Percentiles rank a stretch among this genome's conserved stretches.
Conservation (phyloP, 2,329 filamentous ascomycete species). For the Stenocarpella maydis region DNA sequence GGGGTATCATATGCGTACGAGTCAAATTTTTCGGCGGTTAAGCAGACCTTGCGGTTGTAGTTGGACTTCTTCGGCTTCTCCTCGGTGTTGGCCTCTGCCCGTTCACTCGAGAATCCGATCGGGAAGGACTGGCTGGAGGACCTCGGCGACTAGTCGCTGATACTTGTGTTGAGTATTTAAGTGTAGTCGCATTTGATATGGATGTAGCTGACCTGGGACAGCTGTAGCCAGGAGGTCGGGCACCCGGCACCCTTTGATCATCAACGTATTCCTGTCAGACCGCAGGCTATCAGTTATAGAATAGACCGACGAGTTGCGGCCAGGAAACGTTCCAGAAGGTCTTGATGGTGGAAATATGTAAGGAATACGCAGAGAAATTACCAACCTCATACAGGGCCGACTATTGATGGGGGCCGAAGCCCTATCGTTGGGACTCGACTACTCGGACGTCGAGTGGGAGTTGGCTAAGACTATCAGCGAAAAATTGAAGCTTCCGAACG, state of each 20-base stretch:
- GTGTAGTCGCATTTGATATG: neutral
- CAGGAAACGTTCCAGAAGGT: no score
- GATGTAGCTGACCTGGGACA: neutral
- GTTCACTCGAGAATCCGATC: neutral
- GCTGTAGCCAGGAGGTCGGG: neutral
- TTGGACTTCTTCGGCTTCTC: constrained; percentile 49
- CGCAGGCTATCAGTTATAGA: neutral
- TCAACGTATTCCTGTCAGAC: neutral
- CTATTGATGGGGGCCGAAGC: no score
- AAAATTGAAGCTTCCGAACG: no score
- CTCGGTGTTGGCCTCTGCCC: constrained; percentile 51
- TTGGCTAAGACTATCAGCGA: no score
- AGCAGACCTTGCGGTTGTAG: constrained; percentile 71
- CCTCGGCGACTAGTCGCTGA: neutral
- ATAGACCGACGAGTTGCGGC: neutral
- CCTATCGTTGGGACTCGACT: no score
- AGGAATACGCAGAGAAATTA: neutral
- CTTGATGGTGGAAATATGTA: neutral
- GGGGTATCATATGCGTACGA: constrained; percentile 42
- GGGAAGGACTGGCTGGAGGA: neutral
- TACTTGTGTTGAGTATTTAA: neutral
- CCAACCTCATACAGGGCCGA: no score
- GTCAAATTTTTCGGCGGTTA: constrained; percentile 62
- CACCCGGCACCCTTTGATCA: no score
- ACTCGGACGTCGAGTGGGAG: no score